Evolutionary conservation across 495 filamentous ascomycete genomes (phyloP).

Genomic region (Clavariopsis aquatica): DNA sequence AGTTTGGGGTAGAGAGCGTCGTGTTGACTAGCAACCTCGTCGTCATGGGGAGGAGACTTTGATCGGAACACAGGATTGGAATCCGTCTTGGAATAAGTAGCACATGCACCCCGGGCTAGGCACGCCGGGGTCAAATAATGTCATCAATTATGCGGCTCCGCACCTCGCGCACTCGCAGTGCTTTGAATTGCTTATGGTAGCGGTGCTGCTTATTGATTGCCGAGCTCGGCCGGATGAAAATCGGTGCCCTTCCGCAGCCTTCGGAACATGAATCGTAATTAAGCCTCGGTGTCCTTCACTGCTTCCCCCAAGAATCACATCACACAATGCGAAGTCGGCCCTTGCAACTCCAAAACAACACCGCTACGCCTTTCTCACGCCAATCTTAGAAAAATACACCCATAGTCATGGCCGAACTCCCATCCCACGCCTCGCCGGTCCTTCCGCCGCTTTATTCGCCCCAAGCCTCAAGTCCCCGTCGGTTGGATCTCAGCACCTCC

Average conservation of each 20-base stretch:
- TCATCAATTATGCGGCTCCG: background rate
- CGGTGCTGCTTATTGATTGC: conserved; percentile 17
- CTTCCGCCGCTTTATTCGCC: conserved; percentile 41
- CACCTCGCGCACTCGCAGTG: background rate
- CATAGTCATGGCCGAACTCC: conserved; percentile 40
- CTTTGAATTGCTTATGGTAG: conserved; percentile 25
- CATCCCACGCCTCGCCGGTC: conserved; percentile 46
- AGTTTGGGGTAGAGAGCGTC: conserved; percentile 75
- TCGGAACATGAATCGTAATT: background rate
- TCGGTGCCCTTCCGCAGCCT: conserved; percentile 14
- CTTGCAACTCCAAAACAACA: background rate
- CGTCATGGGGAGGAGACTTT: background rate
- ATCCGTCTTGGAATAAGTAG: background rate
- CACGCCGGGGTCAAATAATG: background rate
- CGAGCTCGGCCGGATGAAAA: conserved; percentile 12
- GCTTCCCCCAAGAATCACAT: conserved; percentile 7
- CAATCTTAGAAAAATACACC: background rate
- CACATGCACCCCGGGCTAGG: background rate
- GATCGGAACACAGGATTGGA: background rate
- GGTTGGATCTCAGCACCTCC: conserved; percentile 27
- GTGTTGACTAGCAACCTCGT: conserved; percentile 37
- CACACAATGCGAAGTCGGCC: conserved; percentile 5
- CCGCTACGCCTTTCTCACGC: background rate
- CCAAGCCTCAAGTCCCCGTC: conserved; percentile 29
- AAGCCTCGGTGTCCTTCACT: conserved; percentile 24